Conservation (phyloP, 2,329 filamentous ascomycete genomes). For the Diaporthe australafricana region DNA sequence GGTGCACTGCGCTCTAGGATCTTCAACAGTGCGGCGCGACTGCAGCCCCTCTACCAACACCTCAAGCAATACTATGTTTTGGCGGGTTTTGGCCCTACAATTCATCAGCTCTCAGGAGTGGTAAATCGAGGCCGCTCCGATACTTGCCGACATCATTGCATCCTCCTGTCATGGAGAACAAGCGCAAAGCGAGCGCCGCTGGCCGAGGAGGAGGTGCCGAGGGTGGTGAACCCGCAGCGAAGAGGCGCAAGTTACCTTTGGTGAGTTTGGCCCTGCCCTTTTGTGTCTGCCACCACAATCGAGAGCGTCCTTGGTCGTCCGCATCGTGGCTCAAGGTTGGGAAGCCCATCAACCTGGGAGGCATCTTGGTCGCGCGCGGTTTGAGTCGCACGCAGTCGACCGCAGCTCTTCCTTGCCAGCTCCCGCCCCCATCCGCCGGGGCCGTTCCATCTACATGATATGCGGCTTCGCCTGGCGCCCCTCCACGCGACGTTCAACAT, state of each 20-base stretch:
- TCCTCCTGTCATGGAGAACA: constrained; percentile 62
- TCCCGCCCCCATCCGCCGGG: constrained; percentile 6
- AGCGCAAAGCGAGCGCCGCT: constrained; percentile 62
- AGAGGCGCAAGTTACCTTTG: constrained; percentile 66
- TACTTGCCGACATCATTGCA: constrained; percentile 30
- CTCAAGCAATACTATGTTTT: constrained; percentile 12
- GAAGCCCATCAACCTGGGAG: constrained; percentile 12
- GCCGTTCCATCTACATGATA: background rate
- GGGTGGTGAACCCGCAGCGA: constrained; percentile 64
- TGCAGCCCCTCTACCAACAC: constrained; percentile 1
- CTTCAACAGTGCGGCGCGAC: constrained; percentile 10
- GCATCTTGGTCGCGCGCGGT: constrained; percentile 21
- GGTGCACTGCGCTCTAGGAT: background rate
- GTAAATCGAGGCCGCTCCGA: constrained; percentile 3
- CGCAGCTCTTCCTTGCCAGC: background rate
- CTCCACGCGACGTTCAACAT: background rate
- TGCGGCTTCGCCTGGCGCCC: background rate
- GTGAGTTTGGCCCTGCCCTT: constrained; percentile 48
- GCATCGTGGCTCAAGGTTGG: constrained; percentile 33
- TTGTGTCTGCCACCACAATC: constrained; percentile 36
- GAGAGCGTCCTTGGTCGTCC: constrained; percentile 20
- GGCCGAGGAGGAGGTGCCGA: constrained; percentile 57
- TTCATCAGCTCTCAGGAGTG: background rate
- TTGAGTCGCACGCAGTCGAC: constrained; percentile 4
- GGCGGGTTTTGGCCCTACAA: constrained; percentile 22